A percentile compares a stretch with the other conserved stretches of the same genome.
phyloP scores from a whole-genome alignment of 805 yeast genomes.

The Pichia scutulata region DNA sequence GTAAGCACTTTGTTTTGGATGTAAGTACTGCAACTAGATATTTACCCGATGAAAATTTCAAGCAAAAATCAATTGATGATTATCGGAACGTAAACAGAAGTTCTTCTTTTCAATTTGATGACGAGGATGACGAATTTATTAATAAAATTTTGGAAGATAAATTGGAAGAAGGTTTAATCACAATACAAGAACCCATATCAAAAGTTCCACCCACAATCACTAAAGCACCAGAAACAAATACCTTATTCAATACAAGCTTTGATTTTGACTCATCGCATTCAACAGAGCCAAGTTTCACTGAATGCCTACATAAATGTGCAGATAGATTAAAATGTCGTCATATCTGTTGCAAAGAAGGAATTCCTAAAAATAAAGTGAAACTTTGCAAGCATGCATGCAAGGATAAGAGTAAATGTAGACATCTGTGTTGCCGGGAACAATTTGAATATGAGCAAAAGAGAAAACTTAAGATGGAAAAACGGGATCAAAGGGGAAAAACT shows the following conservation, averaged over 20 bases:
- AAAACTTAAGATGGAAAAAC: not conserved
- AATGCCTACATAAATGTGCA: constrained; percentile 38
- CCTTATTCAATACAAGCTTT: not conserved
- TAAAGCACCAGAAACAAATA: not conserved
- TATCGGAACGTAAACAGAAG: not conserved
- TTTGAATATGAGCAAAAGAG: constrained; percentile 2
- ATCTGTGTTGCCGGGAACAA: constrained; percentile 18
- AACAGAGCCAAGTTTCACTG: constrained; percentile 8
- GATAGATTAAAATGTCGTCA: constrained; percentile 36
- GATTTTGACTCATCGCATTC: not conserved
- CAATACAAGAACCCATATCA: not conserved
- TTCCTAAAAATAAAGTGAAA: constrained; percentile 5
- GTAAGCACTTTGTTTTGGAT: constrained; percentile 3
- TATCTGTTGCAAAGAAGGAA: constrained; percentile 40
- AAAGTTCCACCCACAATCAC: too few relatives aligned
- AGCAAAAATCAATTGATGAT: not conserved
- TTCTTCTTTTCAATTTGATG: constrained; percentile 4
- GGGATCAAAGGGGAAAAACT: not conserved
- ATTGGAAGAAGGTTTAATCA: not conserved
- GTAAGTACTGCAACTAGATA: not conserved
- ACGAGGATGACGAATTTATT: constrained; percentile 20
- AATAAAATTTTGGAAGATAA: constrained; percentile 9
- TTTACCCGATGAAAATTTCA: not conserved
- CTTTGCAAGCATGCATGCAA: constrained; percentile 38
- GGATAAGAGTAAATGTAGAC: constrained; percentile 34